These are phyloP conservation scores for Globisporangium recalcitrans DNA, from an alignment of 352 stramenopile genomes.

Conservation along the genomic window DNA sequence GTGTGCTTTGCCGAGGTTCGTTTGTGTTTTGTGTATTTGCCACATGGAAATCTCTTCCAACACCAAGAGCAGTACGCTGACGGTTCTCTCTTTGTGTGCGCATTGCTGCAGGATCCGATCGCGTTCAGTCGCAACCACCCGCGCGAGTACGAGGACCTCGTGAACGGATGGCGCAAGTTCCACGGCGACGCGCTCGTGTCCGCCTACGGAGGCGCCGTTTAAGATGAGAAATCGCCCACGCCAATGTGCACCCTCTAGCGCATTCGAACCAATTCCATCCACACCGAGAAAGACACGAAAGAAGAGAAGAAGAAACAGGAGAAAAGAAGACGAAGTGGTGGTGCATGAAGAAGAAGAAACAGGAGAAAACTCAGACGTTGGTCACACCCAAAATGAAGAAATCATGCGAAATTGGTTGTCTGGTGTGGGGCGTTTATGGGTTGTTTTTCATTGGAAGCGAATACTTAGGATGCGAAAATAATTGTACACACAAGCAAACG, in stretches of 20 bases:
- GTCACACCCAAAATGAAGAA: background rate
- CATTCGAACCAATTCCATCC: conserved; percentile 1
- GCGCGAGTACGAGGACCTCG: conserved; percentile 72
- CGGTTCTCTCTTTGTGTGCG: background rate
- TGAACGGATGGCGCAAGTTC: conserved; percentile 77
- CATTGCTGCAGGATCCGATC: conserved; percentile 47
- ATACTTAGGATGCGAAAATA: conserved; percentile 4
- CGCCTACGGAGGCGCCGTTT: conserved; percentile 68
- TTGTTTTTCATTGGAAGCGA: background rate
- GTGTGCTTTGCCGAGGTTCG: conserved; percentile 84
- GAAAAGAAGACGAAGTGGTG: background rate
- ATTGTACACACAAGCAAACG: conserved; percentile 5
- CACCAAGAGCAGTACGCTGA: conserved; percentile 15
- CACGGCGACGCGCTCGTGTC: conserved; percentile 64
- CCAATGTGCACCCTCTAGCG: background rate
- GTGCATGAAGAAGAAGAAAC: background rate
- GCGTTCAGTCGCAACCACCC: conserved; percentile 81
- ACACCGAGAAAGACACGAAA: background rate
- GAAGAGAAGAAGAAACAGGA: background rate
- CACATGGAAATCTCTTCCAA: too few species aligned
- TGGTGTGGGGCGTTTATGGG: background rate
- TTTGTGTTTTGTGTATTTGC: background rate
- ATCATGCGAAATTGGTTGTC: conserved; percentile 6
- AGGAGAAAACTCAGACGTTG: background rate
- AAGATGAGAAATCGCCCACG: conserved; percentile 17